Base-by-base conservation (phyloP, 2,329 filamentous ascomycete species). In the Aspergillus sp. region DNA sequence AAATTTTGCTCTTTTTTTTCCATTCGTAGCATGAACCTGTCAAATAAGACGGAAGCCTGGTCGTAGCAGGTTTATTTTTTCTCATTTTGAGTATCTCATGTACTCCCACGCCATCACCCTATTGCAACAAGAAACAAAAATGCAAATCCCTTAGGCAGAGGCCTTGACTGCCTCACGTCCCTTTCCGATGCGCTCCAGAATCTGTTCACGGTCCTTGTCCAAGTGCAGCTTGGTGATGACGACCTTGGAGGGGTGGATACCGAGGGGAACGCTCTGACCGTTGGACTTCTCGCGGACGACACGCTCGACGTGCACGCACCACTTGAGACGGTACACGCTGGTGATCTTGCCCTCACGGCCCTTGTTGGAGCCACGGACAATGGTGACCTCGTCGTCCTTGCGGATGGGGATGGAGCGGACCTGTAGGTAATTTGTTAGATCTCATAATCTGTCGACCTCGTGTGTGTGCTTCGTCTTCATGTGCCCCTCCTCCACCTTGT, bases 221-320 rank as follows among this genome's bases (percentile, higher is more conserved):
- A 96, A 81, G 87, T 97, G 95, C 74, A 97, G 83, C 84, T 96
- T 96, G 78, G 86, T 95, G 80, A 98, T 87, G 78, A 95, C 85
- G 62, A 95, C 89, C 77, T 97, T 97, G 77, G 87, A 94, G 67
- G 93, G 86, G 77, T 91, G 87, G 75, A 98, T 85, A 73, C 89
- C 89, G 69, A 97, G 81, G 55, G 91, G 91, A 45, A 97, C 90
- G 71, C 83, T 87, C 81, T 96, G 90, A 76, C 93, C 91, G 73
- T 90, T 93, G 73, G 83, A 86, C 86, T 98, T 98, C 76, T 98
- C 93, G 71, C 90, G 89, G 74, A 85, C 85, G 71, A 98, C 85
- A 67, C 91, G 89, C 83, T 96, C 91, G 73, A 98, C 75, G 84
- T 97, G 91, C 71, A 98, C 85, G 70, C 90, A 81, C 77, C 93